Conservation (phyloP, 2,329 filamentous ascomycete genomes). For the Dactylellina haptotyla region DNA sequence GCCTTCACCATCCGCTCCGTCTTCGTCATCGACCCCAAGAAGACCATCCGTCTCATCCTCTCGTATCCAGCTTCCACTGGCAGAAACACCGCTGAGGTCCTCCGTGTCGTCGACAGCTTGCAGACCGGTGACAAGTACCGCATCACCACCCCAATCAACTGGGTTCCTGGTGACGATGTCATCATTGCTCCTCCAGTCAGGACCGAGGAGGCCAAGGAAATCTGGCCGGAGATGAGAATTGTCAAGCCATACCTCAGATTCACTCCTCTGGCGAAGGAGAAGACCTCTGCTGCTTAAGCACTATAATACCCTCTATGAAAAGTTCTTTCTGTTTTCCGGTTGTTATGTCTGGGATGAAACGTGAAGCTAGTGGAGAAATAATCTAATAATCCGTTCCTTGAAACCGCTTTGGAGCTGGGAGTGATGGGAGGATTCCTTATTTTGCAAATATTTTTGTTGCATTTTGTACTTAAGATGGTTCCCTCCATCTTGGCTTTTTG, state of each 20-base stretch:
- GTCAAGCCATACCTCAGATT: conserved; percentile 72
- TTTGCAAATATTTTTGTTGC: not conserved
- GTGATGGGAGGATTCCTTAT: not conserved
- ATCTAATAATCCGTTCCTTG: not conserved
- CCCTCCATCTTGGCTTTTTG: conserved; percentile 13
- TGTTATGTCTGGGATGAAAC: conserved; percentile 1
- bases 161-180: conserved; percentile 64
- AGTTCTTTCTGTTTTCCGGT: conserved; percentile 31
- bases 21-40: conserved; percentile 73
- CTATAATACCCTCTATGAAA: conserved; percentile 10
- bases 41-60: conserved; percentile 72
- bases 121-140: conserved; percentile 70
- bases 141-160: conserved; percentile 71
- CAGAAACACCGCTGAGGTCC: conserved; percentile 68
- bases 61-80: conserved; percentile 72
- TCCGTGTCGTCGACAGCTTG: conserved; percentile 69
- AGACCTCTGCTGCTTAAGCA: conserved; percentile 64
- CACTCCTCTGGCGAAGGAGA: conserved; percentile 70
- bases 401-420: not conserved
- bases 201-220: conserved; percentile 71
- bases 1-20: conserved; percentile 74
- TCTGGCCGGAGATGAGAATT: conserved; percentile 70
- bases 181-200: conserved; percentile 71
- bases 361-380: not conserved
- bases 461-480: conserved; percentile 6